Base-by-base conservation (phyloP, 352 stramenopile species). In the Albugo candida region DNA sequence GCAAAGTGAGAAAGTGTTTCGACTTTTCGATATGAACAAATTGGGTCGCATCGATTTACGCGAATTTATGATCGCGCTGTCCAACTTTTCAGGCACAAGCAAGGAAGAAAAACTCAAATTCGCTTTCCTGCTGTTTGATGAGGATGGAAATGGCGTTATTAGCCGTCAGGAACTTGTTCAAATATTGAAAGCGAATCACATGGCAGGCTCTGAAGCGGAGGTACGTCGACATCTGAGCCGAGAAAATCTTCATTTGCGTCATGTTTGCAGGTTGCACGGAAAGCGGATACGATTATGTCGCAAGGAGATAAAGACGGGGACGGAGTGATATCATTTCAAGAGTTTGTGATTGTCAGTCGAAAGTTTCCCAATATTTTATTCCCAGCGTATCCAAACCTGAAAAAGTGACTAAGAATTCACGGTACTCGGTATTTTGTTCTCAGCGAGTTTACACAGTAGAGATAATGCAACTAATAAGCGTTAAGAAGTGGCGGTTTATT, bases 71-170 rank as follows among this genome's bases (percentile, higher is more conserved):
- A 96, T 96, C 59, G 83, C 77, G 24, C 63, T 97, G 42, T 91
- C 79, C 14, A 97, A 96, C 54, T 96, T 96, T 55, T 94, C 79
- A 0, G 87, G 83, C 13, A 86, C 83, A 11, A 77, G 92, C 47
- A 97, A 97, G 60, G 87, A 97, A 43, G 87, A 97, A 51, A 96
- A 96, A 59, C 76, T 97, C 49, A 96, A 97, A 61, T 97, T 97
- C 56, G 91, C 86, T 8, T 97, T 97, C 60, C 80, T 96, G 54
- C 68, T 97, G 16, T 96, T 95, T 31, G 92, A 97, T 47, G 85
- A 96, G 51, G 86, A 97, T 50, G 88, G 83, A 54, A 97, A 95
- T 55, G 85, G 84, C 35, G 83, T 95, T 18, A 95, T 97, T 53
- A 97, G 84, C 20, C 86, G 94, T 17, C 75, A 88, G 39, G 89